These are phyloP conservation scores for Lablab purpureus DNA, from an alignment of 306 rosid genomes.

Conservation along the genomic window DNA sequence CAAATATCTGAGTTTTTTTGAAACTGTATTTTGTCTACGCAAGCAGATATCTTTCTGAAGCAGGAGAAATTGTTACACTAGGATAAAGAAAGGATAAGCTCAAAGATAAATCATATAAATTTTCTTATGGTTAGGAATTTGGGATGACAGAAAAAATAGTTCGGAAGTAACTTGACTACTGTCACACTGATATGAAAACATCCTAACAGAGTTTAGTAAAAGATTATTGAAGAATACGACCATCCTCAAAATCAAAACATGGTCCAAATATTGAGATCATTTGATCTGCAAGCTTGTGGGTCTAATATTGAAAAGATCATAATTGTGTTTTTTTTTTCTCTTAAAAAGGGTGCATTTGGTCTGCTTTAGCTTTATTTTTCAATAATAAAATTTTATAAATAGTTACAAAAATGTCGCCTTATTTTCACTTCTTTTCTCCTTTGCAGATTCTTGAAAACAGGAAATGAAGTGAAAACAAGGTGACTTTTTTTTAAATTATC, in stretches of 20 bases:
- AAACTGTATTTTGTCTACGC: background rate
- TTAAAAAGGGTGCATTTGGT: background rate
- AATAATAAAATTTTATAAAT: background rate
- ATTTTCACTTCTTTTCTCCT: conserved; percentile 1
- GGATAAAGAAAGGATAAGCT: background rate
- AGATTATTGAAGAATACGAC: background rate
- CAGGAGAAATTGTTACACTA: background rate
- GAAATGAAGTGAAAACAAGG: background rate
- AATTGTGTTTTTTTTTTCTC: background rate
- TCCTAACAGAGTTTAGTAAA: background rate
- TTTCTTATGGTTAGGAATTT: background rate
- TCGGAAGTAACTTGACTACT: background rate
- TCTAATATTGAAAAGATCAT: conserved; percentile 1
- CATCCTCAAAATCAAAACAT: conserved; percentile 3
- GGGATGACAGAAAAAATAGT: background rate
- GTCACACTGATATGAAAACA: background rate
- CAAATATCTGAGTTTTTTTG: background rate
- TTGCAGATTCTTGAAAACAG: conserved; percentile 3
- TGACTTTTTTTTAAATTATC: background rate
- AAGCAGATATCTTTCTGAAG: background rate
- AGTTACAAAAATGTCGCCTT: background rate
- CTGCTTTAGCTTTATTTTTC: background rate
- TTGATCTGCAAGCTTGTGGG: background rate
- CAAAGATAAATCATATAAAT: background rate
- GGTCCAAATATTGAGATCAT: background rate